Conservation (phyloP, 768 basidiomycete genomes). For the Pulveroboletus ravenelii region DNA sequence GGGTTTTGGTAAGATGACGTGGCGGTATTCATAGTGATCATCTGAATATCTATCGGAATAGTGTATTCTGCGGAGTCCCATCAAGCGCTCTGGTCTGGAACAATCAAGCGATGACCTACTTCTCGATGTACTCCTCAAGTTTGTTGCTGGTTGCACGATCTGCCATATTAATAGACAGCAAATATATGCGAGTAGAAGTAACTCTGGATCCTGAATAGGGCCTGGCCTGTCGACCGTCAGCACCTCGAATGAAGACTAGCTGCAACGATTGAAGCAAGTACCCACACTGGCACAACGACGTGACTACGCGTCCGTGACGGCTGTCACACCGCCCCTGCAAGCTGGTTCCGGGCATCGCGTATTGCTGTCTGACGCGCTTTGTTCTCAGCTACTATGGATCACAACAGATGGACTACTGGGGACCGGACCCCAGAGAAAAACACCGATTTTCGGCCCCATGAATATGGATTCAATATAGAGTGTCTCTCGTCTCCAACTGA, state of each 20-base stretch:
- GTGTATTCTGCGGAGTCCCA: constrained; percentile 55
- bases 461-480: neutral
- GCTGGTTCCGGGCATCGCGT: neutral
- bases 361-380: constrained; percentile 2
- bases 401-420: neutral
- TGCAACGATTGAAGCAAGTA: constrained; percentile 2
- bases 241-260: neutral
- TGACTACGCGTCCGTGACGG: constrained; percentile 25
- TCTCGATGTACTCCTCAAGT: constrained; percentile 76
- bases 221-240: neutral
- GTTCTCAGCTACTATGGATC: constrained; percentile 14
- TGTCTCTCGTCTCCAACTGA: constrained; percentile 7
- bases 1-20: constrained; percentile 94
- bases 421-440: neutral
- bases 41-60: constrained; percentile 92
- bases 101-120: constrained; percentile 39
- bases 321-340: constrained; percentile 13
- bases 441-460: neutral
- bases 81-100: constrained; percentile 15
- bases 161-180: constrained; percentile 15
- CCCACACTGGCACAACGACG: constrained; percentile 9
- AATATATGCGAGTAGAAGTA: constrained; percentile 11
- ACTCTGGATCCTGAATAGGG: neutral
- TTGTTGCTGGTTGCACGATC: constrained; percentile 42
- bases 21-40: constrained; percentile 91